Percentiles rank a stretch among this genome's conserved stretches.
Conservation (phyloP, 495 filamentous ascomycete species). For the Durotheca rogersii region DNA sequence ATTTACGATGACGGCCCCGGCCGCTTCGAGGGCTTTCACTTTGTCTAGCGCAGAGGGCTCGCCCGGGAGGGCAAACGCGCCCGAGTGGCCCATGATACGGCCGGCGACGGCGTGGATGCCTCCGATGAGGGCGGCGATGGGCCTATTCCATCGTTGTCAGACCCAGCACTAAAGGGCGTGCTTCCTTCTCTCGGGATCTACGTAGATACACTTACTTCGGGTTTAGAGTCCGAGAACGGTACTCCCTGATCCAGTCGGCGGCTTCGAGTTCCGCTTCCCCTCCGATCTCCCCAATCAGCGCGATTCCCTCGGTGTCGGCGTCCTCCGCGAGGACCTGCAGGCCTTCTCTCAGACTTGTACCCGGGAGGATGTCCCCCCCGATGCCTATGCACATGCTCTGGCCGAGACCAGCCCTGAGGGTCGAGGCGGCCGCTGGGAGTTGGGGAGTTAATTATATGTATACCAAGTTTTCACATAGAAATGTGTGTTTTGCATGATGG, state of each 20-base stretch:
- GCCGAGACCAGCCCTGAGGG: constrained; percentile 76
- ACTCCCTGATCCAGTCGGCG: constrained; percentile 75
- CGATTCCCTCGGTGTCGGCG: constrained; percentile 74
- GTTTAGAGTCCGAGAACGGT: constrained; percentile 55
- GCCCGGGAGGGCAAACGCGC: constrained; percentile 69
- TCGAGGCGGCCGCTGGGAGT: constrained; percentile 79
- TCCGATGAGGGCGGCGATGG: constrained; percentile 76
- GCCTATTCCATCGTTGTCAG: constrained; percentile 47
- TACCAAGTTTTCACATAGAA: too few relatives aligned
- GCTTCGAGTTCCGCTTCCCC: constrained; percentile 78
- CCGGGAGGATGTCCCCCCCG: constrained; percentile 81
- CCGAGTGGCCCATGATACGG: constrained; percentile 86
- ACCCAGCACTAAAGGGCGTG: background rate
- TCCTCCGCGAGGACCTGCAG: constrained; percentile 73
- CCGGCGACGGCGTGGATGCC: constrained; percentile 66
- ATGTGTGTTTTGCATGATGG: too few relatives aligned
- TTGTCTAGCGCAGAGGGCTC: constrained; percentile 68
- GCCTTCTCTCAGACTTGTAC: constrained; percentile 79
- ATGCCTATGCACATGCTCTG: constrained; percentile 87
- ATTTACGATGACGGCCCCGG: constrained; percentile 73
- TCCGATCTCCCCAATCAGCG: constrained; percentile 86
- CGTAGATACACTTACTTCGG: constrained; percentile 61
- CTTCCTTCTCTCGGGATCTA: background rate
- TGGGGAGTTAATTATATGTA: too few relatives aligned
- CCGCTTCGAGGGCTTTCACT: constrained; percentile 65